A percentile compares a stretch with the other conserved stretches of the same genome.
phyloP scores from a whole-genome alignment of 345 rosid species.

The Euclidium syriacum region DNA sequence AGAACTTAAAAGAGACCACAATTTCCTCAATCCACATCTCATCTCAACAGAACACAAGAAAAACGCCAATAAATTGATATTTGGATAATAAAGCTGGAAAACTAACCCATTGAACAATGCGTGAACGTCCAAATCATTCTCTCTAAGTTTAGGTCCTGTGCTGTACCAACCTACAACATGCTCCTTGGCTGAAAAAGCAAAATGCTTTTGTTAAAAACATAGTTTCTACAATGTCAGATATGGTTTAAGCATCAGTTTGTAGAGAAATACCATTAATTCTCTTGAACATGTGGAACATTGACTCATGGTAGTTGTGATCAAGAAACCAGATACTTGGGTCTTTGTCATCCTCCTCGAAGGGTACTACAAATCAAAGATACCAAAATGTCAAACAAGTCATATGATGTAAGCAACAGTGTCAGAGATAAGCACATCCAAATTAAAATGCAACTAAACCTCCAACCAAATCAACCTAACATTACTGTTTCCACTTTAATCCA shows the following conservation, averaged over 20 bases:
- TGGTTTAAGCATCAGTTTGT: not conserved
- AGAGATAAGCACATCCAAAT: not conserved
- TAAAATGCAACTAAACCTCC: not conserved
- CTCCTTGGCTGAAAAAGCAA: slow-evolving; percentile 69
- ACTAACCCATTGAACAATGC: slow-evolving; percentile 60
- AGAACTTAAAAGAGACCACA: not conserved
- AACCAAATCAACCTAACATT: not conserved
- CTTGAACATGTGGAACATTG: slow-evolving; percentile 93
- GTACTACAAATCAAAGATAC: slow-evolving; percentile 44
- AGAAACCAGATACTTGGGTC: slow-evolving; percentile 87
- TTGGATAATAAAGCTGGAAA: not conserved
- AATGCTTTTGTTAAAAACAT: not conserved
- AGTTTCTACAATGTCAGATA: not conserved
- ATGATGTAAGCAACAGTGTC: not conserved
- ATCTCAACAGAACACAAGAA: not conserved
- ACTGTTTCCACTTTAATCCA: not conserved
- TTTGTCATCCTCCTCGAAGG: slow-evolving; percentile 88
- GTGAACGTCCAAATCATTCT: slow-evolving; percentile 83
- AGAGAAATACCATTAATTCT: slow-evolving; percentile 66
- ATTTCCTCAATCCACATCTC: not conserved
- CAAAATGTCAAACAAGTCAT: slow-evolving; percentile 2
- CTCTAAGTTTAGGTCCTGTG: slow-evolving; percentile 83
- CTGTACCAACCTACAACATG: slow-evolving; percentile 97
- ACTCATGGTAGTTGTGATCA: slow-evolving; percentile 85
- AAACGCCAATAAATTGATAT: not conserved